These are phyloP conservation scores for Leccinum pachyderme DNA, from an alignment of 1,284 basidiomycete genomes.

Conservation along the genomic window DNA sequence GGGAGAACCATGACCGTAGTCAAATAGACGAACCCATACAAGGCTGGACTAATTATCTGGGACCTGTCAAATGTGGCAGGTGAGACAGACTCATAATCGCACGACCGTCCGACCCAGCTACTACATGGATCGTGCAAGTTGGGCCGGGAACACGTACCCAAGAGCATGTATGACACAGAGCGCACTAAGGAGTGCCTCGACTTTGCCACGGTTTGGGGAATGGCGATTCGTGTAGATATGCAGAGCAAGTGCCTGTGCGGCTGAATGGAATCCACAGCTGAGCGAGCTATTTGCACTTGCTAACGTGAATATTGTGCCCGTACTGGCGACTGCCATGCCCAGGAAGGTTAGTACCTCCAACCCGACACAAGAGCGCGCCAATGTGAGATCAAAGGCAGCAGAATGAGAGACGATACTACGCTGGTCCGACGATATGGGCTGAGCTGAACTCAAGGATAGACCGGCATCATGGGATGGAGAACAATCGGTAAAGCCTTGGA, in stretches of 20 bases:
- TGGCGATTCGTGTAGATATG: slow-evolving; percentile 53
- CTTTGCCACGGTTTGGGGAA: slow-evolving; percentile 41
- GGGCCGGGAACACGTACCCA: slow-evolving; percentile 42
- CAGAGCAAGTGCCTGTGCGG: slow-evolving; percentile 64
- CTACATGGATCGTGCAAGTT: too few species aligned
- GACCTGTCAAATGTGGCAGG: slow-evolving; percentile 26
- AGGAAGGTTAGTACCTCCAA: slow-evolving; percentile 59
- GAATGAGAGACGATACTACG: slow-evolving; percentile 35
- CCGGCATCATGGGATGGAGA: slow-evolving; percentile 7
- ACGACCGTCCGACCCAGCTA: too few species aligned
- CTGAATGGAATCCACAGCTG: slow-evolving; percentile 60
- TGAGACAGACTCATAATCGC: not conserved
- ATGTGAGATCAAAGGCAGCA: slow-evolving; percentile 55
- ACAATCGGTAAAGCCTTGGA: slow-evolving; percentile 16
- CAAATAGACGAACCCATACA: slow-evolving; percentile 49
- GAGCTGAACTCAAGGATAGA: slow-evolving; percentile 10
- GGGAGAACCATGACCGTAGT: slow-evolving; percentile 47
- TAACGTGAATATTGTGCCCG: slow-evolving; percentile 45
- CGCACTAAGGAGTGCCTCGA: slow-evolving; percentile 69
- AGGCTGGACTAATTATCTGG: slow-evolving; percentile 46
- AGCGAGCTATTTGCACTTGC: slow-evolving; percentile 49
- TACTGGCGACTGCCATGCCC: slow-evolving; percentile 46
- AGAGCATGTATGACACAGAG: slow-evolving; percentile 67
- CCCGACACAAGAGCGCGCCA: slow-evolving; percentile 57
- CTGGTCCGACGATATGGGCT: not conserved